Evolutionary conservation across 805 yeast genomes (phyloP).

Genomic region (Ascoidea rubescens): DNA sequence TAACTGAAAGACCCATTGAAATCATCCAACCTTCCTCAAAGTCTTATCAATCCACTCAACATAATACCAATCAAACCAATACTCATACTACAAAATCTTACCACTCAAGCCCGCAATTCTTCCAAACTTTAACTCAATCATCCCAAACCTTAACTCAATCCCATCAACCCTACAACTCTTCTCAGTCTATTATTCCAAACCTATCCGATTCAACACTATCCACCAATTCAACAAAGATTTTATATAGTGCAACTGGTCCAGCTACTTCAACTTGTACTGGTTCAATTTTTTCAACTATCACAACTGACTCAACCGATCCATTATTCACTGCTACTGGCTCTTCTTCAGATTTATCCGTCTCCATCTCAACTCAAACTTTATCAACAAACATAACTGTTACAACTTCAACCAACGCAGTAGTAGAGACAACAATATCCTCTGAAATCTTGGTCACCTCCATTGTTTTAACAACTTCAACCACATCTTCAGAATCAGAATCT

Average conservation of each 20-base stretch:
- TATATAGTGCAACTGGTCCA: neutral
- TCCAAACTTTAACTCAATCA: too few relatives aligned
- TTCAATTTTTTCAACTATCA: neutral
- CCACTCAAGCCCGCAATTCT: too few relatives aligned
- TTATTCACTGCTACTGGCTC: neutral
- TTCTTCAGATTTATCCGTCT: neutral
- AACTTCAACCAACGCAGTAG: slow-evolving; percentile 1
- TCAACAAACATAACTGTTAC: neutral
- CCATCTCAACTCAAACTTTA: neutral
- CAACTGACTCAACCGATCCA: neutral
- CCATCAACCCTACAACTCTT: too few relatives aligned
- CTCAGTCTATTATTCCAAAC: too few relatives aligned
- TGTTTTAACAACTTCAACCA: slow-evolving; percentile 1
- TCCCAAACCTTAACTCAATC: too few relatives aligned
- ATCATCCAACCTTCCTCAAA: too few relatives aligned
- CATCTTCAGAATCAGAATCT: slow-evolving; percentile 1
- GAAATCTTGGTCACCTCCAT: neutral
- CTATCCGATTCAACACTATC: too few relatives aligned
- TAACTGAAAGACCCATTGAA: too few relatives aligned
- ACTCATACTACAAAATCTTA: too few relatives aligned
- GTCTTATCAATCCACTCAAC: too few relatives aligned
- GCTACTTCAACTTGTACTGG: neutral
- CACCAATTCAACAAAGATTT: neutral
- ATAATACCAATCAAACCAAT: too few relatives aligned
- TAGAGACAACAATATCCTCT: neutral